Base-by-base conservation (phyloP, 208 protist species). In the Blastocrithidia nonstop region DNA sequence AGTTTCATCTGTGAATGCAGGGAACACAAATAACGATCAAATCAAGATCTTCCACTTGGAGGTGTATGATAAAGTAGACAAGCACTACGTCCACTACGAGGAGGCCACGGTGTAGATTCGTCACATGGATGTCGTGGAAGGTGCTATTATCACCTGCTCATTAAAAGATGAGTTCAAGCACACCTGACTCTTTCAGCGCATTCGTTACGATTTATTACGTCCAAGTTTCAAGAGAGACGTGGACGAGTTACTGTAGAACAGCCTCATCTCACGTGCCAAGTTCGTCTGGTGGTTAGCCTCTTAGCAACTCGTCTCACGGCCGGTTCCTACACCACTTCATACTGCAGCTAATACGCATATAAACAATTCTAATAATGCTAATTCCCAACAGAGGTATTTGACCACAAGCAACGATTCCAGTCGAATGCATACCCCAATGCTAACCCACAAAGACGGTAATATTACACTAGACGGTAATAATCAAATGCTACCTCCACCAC, bases 51-150 rank as follows among this genome's bases (percentile, higher is more conserved):
- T 66, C 61, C 61, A 58, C 24, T 60, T 90, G 21, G 81, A 90
- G 52, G 75, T 83, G 38, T 90, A 86, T 61, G 72, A 90, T 55
- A 86, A 84, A 46, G 25, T 38, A 8, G 71, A 79, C 59, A 84
- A 84, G 67, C 55, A 68, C 40, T 90, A 86, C 57, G 66, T 65
- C 36, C 71, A 78, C 52, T 86, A 65, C 59, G 68, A 79, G 43
- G 42, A 62, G 26, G 72, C 71, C 22, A 74, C 70, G 11, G 72
- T 86, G 19, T 64, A 68, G n/a, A 62, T 90, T 32, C 60, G 57
- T 13, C 59, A 81, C 58, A 51, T 61, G 19, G 75, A 83, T 33
- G 68, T 86, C 23, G 70, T 90, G 26, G 65, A 77, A 45, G 81
- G 81, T 35, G 77, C 69, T 54, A 71, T 90, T 44, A 60, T 78